Conservation (phyloP, 495 filamentous ascomycete species). For the Cladorrhinum samala region DNA sequence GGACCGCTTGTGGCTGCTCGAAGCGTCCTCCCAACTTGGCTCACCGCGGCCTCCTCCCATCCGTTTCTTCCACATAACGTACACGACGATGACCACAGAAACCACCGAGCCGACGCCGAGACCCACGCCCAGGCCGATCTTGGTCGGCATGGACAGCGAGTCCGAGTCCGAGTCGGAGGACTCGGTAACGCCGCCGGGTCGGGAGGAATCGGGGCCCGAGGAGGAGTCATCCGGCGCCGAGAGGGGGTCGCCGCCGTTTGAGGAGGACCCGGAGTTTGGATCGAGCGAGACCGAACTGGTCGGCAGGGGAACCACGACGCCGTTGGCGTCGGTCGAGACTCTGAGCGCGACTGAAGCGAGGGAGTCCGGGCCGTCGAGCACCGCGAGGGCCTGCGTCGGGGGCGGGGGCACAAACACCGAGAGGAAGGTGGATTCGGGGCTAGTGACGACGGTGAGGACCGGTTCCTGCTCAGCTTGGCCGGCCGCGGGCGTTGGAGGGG, state of each 20-base stretch:
- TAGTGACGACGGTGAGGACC: conserved; percentile 4
- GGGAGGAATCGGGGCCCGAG: not conserved
- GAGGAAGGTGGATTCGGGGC: conserved; percentile 13
- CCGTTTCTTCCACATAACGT: conserved; percentile 15
- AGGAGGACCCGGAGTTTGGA: too few relatives aligned
- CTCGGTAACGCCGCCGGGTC: not conserved
- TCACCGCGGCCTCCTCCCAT: conserved; percentile 8
- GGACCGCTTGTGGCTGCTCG: not conserved
- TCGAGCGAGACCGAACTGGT: too few relatives aligned
- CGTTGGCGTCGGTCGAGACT: too few relatives aligned
- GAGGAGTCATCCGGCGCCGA: not conserved
- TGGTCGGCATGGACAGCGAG: conserved; percentile 12
- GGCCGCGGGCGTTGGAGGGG: not conserved
- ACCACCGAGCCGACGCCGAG: conserved; percentile 13
- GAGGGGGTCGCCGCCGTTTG: not conserved
- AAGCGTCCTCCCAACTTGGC: not conserved
- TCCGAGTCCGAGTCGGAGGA: not conserved
- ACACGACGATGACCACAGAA: not conserved
- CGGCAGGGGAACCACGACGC: too few relatives aligned
- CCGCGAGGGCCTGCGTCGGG: conserved; percentile 9
- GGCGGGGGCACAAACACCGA: conserved; percentile 16
- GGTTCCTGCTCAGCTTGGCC: not conserved
- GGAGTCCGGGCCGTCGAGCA: not conserved
- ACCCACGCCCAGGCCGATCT: conserved; percentile 21
- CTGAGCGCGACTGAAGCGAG: not conserved